Evolutionary conservation across 805 yeast species (phyloP), one percentile per base, ranked within the genome.

Genomic region (Hanseniaspora pseudoguilliermondii): DNA sequence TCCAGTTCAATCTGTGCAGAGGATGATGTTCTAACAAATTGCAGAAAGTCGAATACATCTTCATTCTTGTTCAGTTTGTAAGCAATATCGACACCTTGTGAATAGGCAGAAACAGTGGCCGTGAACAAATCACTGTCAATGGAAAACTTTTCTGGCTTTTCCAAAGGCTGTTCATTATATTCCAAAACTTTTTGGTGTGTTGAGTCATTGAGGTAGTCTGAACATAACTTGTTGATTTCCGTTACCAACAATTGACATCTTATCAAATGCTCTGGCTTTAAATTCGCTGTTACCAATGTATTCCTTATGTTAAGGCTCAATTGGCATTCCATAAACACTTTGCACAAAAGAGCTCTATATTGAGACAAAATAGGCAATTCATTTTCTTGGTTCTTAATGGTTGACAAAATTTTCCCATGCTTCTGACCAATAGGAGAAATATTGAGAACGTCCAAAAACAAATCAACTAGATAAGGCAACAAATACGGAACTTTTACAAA

Each of bases 221-320:
- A 48, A 32, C 56, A 53, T 36, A 43, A n/a, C 20, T 46, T 46
- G 8, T 23, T 70, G 15, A 87, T 72, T 62, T 85, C 88, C 0
- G 87, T 76, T 3, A 86, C 63, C 10, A 91, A 71, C 21, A 77
- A 69, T 6, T 85, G 77, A 0, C 89, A 83, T 66, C 85, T 86
- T 4, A 60, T 77, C 66, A 39, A 75, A 66, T 15, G 69, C 62
- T 44, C 75, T 68, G 49, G 18, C 16, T 47, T 40, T 2, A 23
- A 25, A 1, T 20, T 36, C 32, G 21, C 43, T 13, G 64, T 67
- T 32, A 73, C 68, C n/a, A 79, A 61, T 5, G 80, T 65, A 2
- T 65, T 60, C 1, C 75, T 63, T 2, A 87, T 67, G 6, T 73
- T 69, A 1, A 75, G 75, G 1, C 78, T 68, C 0, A 90, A 68